Evolutionary conservation across 495 filamentous ascomycete species (phyloP).

Genomic region (Aspergillus nanangensis): DNA sequence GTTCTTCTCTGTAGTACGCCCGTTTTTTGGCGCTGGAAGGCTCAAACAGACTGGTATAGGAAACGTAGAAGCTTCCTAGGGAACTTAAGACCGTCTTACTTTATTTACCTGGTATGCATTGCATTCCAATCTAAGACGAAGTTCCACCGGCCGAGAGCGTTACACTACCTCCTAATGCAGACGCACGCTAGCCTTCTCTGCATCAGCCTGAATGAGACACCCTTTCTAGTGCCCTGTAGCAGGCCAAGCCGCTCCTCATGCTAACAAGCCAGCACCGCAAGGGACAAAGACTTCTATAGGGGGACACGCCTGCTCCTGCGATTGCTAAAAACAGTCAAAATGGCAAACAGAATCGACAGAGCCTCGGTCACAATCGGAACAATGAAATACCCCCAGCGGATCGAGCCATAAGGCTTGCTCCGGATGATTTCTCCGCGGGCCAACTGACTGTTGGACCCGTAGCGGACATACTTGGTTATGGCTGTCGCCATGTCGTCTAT

Average conservation of each 20-base stretch:
- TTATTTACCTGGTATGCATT: no score
- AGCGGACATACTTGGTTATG: constrained; percentile 14
- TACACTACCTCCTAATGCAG: no score
- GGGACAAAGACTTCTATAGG: constrained; percentile 17
- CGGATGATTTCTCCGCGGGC: constrained; percentile 7
- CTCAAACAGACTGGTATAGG: no score
- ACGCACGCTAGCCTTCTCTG: constrained; percentile 8
- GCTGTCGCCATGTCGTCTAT: constrained; percentile 13
- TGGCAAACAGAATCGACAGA: constrained; percentile 13
- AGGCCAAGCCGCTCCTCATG: constrained; percentile 12
- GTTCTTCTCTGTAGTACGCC: no score
- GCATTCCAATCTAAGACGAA: no score
- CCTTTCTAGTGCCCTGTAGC: constrained; percentile 10
- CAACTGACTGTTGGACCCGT: constrained; percentile 8
- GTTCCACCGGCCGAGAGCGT: no score
- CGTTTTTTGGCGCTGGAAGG: no score
- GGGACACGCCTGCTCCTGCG: constrained; percentile 11
- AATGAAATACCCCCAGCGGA: constrained; percentile 16
- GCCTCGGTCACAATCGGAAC: constrained; percentile 13
- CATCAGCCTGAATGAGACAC: constrained; percentile 10
- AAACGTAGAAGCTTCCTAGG: no score
- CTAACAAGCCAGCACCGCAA: constrained; percentile 15
- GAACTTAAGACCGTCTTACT: no score
- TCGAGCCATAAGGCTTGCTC: constrained; percentile 8
- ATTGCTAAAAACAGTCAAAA: constrained; percentile 13